These are phyloP conservation scores for Sarocladiaceae sp. DNA, from an alignment of 2,329 filamentous ascomycete species.

Conservation along the genomic window DNA sequence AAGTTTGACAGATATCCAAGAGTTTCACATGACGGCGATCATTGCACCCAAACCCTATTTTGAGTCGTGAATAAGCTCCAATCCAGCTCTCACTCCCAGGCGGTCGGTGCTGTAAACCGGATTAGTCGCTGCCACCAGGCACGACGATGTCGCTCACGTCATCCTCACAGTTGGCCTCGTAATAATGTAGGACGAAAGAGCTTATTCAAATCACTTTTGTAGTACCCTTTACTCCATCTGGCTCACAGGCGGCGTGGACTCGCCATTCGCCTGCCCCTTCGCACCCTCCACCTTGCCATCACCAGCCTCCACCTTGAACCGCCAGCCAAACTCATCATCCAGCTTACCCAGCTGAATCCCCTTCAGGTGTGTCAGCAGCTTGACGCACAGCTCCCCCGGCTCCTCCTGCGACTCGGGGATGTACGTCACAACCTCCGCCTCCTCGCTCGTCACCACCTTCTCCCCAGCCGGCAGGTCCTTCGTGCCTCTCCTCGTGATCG, in stretches of 20 bases:
- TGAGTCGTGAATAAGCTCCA: no score
- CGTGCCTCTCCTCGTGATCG: slow-evolving; percentile 63
- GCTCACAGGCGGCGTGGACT: slow-evolving; percentile 22
- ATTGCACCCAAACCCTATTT: no score
- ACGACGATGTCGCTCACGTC: no score
- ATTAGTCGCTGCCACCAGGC: no score
- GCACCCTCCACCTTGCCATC: slow-evolving; percentile 35
- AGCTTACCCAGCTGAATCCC: slow-evolving; percentile 79
- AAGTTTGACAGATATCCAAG: no score
- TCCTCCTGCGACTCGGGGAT: slow-evolving; percentile 53
- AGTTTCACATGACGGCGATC: no score
- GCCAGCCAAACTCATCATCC: slow-evolving; percentile 73
- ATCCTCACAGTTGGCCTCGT: no score
- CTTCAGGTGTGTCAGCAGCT: slow-evolving; percentile 70
- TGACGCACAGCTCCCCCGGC: slow-evolving; percentile 65
- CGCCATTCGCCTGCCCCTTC: slow-evolving; percentile 14
- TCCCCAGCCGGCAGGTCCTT: slow-evolving; percentile 22
- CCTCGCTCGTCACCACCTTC: slow-evolving; percentile 32
- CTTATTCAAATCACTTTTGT: no score
- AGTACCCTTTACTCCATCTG: slow-evolving; percentile 28
- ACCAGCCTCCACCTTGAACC: slow-evolving; percentile 37
- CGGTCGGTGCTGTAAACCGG: no score
- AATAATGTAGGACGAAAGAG: no score
- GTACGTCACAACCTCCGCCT: slow-evolving; percentile 47
- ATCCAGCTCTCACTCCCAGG: no score